phyloP scores from a whole-genome alignment of 2,329 filamentous ascomycete genomes.

The Fusarium devonianum region DNA sequence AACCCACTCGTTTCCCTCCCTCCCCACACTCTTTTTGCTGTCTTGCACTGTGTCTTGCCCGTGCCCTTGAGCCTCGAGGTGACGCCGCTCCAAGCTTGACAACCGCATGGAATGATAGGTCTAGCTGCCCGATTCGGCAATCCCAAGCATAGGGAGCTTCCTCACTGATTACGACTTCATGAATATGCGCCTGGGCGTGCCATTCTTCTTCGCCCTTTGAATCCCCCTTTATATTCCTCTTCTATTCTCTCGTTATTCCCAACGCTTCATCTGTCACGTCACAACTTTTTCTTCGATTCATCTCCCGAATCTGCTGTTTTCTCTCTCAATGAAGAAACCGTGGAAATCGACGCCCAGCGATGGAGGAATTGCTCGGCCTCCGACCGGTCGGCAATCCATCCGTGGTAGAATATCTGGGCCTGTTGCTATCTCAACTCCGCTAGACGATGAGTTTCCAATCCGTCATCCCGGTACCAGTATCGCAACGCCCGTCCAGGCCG shows the following conservation, averaged over 20 bases:
- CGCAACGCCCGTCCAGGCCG: slow-evolving; percentile 43
- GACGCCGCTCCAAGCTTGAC: slow-evolving; percentile 23
- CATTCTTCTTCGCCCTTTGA: slow-evolving; percentile 19
- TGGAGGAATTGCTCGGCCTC: slow-evolving; percentile 36
- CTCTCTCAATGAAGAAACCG: slow-evolving; percentile 49
- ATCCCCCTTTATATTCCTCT: slow-evolving; percentile 19
- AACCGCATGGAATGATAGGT: slow-evolving; percentile 31
- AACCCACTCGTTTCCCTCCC: slow-evolving; percentile 23
- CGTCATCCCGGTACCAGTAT: slow-evolving; percentile 51
- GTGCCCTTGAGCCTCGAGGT: slow-evolving; percentile 17
- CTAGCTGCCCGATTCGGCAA: slow-evolving; percentile 39
- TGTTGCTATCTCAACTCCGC: slow-evolving; percentile 59
- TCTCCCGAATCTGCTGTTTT: slow-evolving; percentile 3
- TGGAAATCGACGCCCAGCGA: slow-evolving; percentile 55
- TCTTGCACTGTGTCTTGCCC: slow-evolving; percentile 23
- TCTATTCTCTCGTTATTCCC: slow-evolving; percentile 23
- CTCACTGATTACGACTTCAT: slow-evolving; percentile 30
- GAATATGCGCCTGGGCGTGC: slow-evolving; percentile 35
- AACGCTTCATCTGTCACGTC: slow-evolving; percentile 13
- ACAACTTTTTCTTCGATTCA: slow-evolving; percentile 3
- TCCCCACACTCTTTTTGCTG: slow-evolving; percentile 37
- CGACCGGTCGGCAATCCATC: slow-evolving; percentile 54
- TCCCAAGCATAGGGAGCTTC: slow-evolving; percentile 35
- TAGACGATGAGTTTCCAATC: slow-evolving; percentile 64
- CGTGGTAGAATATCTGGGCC: slow-evolving; percentile 68